Evolutionary conservation across 2,329 filamentous ascomycete species (phyloP), one percentile per base, ranked within the genome.

Genomic region (Trichoderma endophyticum): DNA sequence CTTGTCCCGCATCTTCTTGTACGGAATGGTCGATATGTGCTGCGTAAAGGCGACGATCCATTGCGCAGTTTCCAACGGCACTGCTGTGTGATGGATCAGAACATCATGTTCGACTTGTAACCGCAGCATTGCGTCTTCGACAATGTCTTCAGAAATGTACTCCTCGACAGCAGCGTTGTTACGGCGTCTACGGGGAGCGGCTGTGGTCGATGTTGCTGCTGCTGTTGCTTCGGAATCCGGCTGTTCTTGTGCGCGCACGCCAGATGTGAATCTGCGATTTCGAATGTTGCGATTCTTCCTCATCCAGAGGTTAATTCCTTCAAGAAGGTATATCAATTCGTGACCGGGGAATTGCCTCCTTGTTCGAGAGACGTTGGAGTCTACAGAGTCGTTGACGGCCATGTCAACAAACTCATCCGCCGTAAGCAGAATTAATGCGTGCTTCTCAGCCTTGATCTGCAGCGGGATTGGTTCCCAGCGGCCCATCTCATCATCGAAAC

Each of bases 21-120:
- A 95, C 0, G 92, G 93, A 26, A 92, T 89, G 1, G 90, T 92
- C 8, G 91, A 92, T 63, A 95, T 90, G 78, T 95, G 91, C 77
- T 94, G 91, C 0, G 93, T 95, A 76, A 95, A 93, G 39, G 87
- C 84, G 34, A 86, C 83, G 34, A 95, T 89, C 91, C 92, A 93
- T 75, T 91, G 87, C 2, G 92, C 91, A 1, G 91, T 92, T 76
- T 94, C 91, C 0, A 87, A 78, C 0, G 86, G 77, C 3, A 83
- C 81, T 15, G 80, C 81, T 1, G 91, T 93, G 78, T 95, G 92
- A 78, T 94, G 91, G 59, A 95, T 89, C 4, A 93, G 82, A 26
- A 88, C 88, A 6, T 84, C 83, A 79, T 95, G 90, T 28, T 87
- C 80, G 6, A 95, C 85, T 79, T 95, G 93, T 5, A 95, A 82